These are phyloP conservation scores for Sporisorium reilianum DNA, from an alignment of 1,284 basidiomycete species.

Conservation along the genomic window DNA sequence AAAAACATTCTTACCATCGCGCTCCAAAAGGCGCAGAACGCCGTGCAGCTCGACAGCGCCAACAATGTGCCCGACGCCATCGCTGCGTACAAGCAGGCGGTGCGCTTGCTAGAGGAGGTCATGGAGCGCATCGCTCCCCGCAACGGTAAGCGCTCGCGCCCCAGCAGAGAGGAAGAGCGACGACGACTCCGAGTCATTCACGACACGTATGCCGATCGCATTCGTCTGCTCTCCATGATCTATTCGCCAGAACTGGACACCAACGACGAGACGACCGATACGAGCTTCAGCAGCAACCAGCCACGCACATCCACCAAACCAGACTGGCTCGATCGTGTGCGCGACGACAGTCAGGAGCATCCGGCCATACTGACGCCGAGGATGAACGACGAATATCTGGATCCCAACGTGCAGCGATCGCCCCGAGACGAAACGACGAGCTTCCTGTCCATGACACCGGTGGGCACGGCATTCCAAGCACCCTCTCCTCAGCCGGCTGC, in stretches of 20 bases:
- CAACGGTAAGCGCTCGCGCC: slow-evolving; percentile 51
- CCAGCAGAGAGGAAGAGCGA: slow-evolving; percentile 68
- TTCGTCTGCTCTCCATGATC: slow-evolving; percentile 67
- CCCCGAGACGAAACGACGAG: slow-evolving; percentile 20
- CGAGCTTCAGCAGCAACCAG: slow-evolving; percentile 24
- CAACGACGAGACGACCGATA: slow-evolving; percentile 18
- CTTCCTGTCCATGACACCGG: slow-evolving; percentile 41
- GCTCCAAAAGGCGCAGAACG: slow-evolving; percentile 70
- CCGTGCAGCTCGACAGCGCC: slow-evolving; percentile 70
- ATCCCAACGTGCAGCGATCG: slow-evolving; percentile 10
- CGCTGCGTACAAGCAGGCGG: slow-evolving; percentile 69
- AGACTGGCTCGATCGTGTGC: slow-evolving; percentile 40
- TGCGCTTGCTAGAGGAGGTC: slow-evolving; percentile 70
- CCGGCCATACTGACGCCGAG: slow-evolving; percentile 5
- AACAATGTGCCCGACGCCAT: slow-evolving; percentile 70
- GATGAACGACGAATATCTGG: slow-evolving; percentile 9
- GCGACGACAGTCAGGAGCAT: slow-evolving; percentile 26
- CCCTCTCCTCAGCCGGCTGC: slow-evolving; percentile 3
- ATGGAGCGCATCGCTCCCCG: slow-evolving; percentile 70
- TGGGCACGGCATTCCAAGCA: slow-evolving; percentile 14
- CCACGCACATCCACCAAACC: slow-evolving; percentile 14
- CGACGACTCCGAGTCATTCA: slow-evolving; percentile 69
- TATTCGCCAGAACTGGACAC: slow-evolving; percentile 35
- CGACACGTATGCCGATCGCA: slow-evolving; percentile 70
- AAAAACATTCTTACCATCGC: slow-evolving; percentile 71